These are phyloP conservation scores for Purshia tridentata DNA, from an alignment of 306 rosid genomes.

Conservation along the genomic window DNA sequence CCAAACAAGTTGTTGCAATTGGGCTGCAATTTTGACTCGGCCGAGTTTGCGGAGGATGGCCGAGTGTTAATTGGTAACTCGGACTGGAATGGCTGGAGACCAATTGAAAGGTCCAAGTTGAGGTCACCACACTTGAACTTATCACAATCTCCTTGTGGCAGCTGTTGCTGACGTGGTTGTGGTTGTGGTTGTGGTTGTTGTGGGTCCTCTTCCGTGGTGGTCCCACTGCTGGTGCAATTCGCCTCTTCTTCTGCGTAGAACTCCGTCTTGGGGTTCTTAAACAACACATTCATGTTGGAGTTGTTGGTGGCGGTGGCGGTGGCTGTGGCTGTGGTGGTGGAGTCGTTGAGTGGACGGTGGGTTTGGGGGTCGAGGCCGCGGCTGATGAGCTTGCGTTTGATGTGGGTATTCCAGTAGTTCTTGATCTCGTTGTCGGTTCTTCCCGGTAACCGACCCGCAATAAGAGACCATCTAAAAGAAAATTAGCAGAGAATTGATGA, in stretches of 20 bases:
- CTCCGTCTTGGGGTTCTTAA: slow-evolving; percentile 17
- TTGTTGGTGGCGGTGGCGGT: background rate
- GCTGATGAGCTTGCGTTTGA: slow-evolving; percentile 62
- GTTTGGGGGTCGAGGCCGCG: slow-evolving; percentile 67
- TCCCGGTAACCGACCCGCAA: slow-evolving; percentile 68
- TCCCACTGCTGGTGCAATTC: slow-evolving; percentile 46
- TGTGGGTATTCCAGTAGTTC: slow-evolving; percentile 76
- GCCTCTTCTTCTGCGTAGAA: slow-evolving; percentile 25
- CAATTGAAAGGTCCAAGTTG: slow-evolving; percentile 63
- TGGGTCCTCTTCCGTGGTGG: slow-evolving; percentile 51
- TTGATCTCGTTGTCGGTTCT: slow-evolving; percentile 76
- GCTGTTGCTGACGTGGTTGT: background rate
- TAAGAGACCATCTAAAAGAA: slow-evolving; percentile 57
- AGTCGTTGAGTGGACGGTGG: slow-evolving; percentile 51
- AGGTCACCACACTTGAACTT: slow-evolving; percentile 19
- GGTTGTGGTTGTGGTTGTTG: slow-evolving; percentile 18
- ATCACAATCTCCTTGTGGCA: too few relatives aligned
- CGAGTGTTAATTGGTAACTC: slow-evolving; percentile 20
- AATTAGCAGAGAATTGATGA: background rate
- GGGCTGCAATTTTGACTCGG: slow-evolving; percentile 41
- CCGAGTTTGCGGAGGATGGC: slow-evolving; percentile 32
- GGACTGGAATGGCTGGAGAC: slow-evolving; percentile 46
- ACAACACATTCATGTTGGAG: background rate
- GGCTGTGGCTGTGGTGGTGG: slow-evolving; percentile 11
- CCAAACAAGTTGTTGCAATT: background rate